A percentile compares a stretch with the other conserved stretches of the same genome.
These are phyloP conservation scores for Aphanocladium album DNA, from an alignment of 2,329 filamentous ascomycete genomes.

Conservation along the genomic window DNA sequence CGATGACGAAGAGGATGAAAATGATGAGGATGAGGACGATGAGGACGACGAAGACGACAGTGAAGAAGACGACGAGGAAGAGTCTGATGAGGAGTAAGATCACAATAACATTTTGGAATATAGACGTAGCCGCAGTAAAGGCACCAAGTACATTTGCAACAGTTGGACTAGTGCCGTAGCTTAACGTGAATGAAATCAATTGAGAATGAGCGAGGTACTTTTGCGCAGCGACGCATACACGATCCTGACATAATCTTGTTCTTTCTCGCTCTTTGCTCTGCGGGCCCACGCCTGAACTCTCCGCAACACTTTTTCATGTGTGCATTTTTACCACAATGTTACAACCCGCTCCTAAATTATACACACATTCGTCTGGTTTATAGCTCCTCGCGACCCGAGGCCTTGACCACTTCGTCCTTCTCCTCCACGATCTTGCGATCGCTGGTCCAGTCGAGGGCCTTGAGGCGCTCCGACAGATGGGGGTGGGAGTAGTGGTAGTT, in stretches of 20 bases:
- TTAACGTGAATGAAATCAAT: background rate
- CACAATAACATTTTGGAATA: conserved; percentile 16
- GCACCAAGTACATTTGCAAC: background rate
- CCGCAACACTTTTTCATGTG: background rate
- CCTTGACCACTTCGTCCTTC: conserved; percentile 53
- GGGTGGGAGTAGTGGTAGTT: conserved; percentile 99
- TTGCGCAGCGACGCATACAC: background rate
- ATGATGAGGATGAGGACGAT: conserved; percentile 52
- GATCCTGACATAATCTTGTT: background rate
- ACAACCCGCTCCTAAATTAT: background rate
- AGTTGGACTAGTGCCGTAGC: background rate
- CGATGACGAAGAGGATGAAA: conserved; percentile 57
- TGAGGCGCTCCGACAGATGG: conserved; percentile 87
- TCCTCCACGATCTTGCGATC: conserved; percentile 37
- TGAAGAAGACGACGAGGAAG: conserved; percentile 18
- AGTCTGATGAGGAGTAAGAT: conserved; percentile 25
- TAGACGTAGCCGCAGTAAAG: background rate
- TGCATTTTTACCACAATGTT: background rate
- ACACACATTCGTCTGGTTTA: conserved; percentile 30
- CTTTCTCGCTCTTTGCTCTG: background rate
- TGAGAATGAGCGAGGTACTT: background rate
- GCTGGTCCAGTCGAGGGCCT: conserved; percentile 83
- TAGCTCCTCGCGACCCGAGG: conserved; percentile 69
- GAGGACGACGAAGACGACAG: conserved; percentile 34
- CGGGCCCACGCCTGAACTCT: background rate